Evolutionary conservation across 2,329 filamentous ascomycete genomes (phyloP).

Genomic region (Fusarium beomiforme): DNA sequence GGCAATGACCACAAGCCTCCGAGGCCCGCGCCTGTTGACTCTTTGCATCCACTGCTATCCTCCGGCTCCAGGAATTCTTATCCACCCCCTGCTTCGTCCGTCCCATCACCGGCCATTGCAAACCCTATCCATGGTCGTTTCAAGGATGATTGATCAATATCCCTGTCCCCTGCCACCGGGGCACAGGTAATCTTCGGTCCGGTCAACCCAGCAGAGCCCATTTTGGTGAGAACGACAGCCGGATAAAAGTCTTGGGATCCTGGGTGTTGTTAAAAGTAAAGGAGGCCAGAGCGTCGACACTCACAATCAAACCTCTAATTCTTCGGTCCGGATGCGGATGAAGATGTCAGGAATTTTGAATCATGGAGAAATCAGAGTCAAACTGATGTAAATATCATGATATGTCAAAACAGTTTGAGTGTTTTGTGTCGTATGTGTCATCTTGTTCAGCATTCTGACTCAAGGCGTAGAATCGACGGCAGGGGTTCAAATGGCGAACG

Average conservation of each 20-base stretch:
- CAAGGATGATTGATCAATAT: constrained; percentile 30
- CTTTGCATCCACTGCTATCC: constrained; percentile 12
- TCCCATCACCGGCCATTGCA: constrained; percentile 25
- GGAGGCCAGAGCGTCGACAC: constrained; percentile 32
- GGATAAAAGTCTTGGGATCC: constrained; percentile 39
- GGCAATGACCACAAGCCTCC: constrained; percentile 19
- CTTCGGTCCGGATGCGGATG: constrained; percentile 22
- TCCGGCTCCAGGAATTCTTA: constrained; percentile 44
- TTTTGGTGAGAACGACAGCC: constrained; percentile 34
- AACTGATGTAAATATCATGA: background rate
- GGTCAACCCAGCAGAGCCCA: constrained; percentile 30
- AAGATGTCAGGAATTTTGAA: constrained; percentile 5
- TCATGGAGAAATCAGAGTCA: background rate
- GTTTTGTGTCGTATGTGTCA: constrained; percentile 1
- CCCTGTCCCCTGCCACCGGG: constrained; percentile 32
- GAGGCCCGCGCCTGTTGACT: constrained; percentile 6
- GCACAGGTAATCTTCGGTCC: constrained; percentile 41
- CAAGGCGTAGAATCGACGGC: constrained; percentile 4
- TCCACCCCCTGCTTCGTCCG: constrained; percentile 32
- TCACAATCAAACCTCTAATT: constrained; percentile 38
- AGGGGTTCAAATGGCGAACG: constrained; percentile 10
- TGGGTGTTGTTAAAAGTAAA: constrained; percentile 13
- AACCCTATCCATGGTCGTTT: constrained; percentile 37
- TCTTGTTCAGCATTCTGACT: constrained; percentile 3
- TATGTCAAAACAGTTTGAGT: background rate